phyloP scores from a whole-genome alignment of 2,329 filamentous ascomycete species.

The Hypoxylon sp. region DNA sequence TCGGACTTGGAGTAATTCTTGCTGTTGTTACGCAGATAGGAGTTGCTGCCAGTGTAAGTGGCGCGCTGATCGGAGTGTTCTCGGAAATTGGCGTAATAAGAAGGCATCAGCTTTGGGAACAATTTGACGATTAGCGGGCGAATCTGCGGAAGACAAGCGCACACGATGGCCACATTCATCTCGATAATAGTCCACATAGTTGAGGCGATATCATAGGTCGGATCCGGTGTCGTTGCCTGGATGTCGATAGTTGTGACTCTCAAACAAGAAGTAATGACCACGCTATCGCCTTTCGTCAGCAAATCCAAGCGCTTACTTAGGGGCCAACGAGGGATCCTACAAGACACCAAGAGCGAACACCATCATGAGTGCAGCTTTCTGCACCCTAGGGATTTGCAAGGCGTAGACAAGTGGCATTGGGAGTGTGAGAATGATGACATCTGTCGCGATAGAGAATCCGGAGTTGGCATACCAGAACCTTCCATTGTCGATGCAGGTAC shows the following conservation, averaged over 20 bases:
- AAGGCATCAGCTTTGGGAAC: constrained; percentile 51
- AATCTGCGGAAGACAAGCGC: constrained; percentile 56
- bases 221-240: constrained; percentile 51
- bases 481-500: constrained; percentile 56
- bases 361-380: constrained; percentile 58
- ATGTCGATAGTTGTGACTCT: constrained; percentile 58
- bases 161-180: constrained; percentile 57
- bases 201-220: constrained; percentile 53
- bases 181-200: constrained; percentile 58
- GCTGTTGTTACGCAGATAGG: constrained; percentile 30
- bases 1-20: constrained; percentile 32
- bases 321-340: constrained; percentile 49
- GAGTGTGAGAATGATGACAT: constrained; percentile 58
- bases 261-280: constrained; percentile 55
- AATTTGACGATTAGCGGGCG: constrained; percentile 51
- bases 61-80: constrained; percentile 29
- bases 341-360: constrained; percentile 61
- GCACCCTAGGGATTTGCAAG: constrained; percentile 57
- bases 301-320: background rate
- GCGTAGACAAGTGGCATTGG: constrained; percentile 60
- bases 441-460: constrained; percentile 59
- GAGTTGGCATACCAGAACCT: constrained; percentile 61
- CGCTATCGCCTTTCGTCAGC: constrained; percentile 41
- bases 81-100: constrained; percentile 36
- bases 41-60: constrained; percentile 29